Evolutionary conservation across 257 asterid species (phyloP), one percentile per base, ranked within the genome.

Genomic region (Nicotiana noctiflora): DNA sequence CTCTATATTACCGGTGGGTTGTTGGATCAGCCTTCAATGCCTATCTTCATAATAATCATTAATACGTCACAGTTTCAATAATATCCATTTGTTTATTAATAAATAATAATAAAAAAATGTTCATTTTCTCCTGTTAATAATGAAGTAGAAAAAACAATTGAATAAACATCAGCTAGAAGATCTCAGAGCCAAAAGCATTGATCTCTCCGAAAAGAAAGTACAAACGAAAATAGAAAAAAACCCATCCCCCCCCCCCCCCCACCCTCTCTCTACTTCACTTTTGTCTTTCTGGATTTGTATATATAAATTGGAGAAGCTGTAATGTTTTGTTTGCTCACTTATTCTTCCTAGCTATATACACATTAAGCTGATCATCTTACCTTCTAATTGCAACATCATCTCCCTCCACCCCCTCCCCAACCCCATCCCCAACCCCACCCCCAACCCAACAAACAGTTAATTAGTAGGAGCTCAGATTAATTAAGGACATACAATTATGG

Each of bases 11-110:
- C 86, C 82, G 88, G 90, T 83, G 90, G 91, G 91, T 61, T 25
- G 91, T 86, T 89, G 91, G 79, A 82, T 85, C 72, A 77, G 87
- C 82, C 91, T 77, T 90, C 86, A 92, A 89, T 90, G 89, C 85
- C 18, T 53, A 59, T 63, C 80, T 60, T 55, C 11, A 25, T 25
- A 76, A n/a, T 29, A 52, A 61, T 14, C 27, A 59, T 1, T 40
- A 44, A 56, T 79, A 84, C 34, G 77, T 70, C 78, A 80, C 51
- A 10, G 2, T 77, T 32, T 5, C 55, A 32, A 77, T 56, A 15
- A 44, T 55, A 53, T n/a, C 8, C 0, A 61, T 0, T 2, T 5
- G 10, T 60, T 23, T 32, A 4, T 15, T 25, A 25, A 25, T 25
- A 25, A 25, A n/a, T 49, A 23, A 2, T 80, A 27, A 29, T 44